Percentiles rank a stretch among this genome's conserved stretches.
These are phyloP conservation scores for Martiniozyma asiatica DNA, from an alignment of 1,139 yeast species.

Conservation along the genomic window DNA sequence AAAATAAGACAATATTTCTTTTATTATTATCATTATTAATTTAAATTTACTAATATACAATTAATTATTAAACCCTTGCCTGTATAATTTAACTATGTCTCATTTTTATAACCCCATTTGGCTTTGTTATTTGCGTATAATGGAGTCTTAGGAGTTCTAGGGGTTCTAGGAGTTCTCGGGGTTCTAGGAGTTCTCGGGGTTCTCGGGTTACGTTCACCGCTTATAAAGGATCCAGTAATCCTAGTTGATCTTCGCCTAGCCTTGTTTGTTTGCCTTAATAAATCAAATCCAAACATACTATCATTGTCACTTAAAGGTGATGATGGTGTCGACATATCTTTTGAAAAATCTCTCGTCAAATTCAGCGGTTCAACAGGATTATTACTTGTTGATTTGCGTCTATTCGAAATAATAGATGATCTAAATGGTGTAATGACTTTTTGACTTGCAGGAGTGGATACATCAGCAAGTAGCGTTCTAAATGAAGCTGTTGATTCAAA, in stretches of 20 bases:
- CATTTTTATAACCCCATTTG: constrained; percentile 5
- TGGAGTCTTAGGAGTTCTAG: constrained; percentile 10
- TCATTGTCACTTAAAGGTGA: constrained; percentile 9
- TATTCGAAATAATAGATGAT: constrained; percentile 3
- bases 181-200: constrained; percentile 17
- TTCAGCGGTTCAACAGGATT: constrained; percentile 10
- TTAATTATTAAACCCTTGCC: too few species aligned
- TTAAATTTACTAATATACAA: too few species aligned
- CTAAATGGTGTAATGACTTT: constrained; percentile 7
- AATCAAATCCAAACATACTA: constrained; percentile 12
- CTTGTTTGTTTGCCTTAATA: constrained; percentile 11
- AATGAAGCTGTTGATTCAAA: constrained; percentile 13
- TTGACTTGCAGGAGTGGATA: constrained; percentile 7
- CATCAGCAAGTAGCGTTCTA: constrained; percentile 13
- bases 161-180: constrained; percentile 16
- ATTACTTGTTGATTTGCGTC: background rate
- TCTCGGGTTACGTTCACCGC: constrained; percentile 14
- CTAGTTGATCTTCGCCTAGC: constrained; percentile 10
- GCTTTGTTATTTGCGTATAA: constrained; percentile 4
- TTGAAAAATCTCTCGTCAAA: constrained; percentile 10
- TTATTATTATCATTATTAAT: too few species aligned
- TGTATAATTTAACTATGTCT: too few species aligned
- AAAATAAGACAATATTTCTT: too few species aligned
- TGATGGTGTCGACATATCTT: constrained; percentile 1
- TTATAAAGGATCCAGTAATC: constrained; percentile 9